Evolutionary conservation across 805 yeast species (phyloP), one percentile per base, ranked within the genome.

Genomic region (Lipomyces yamadae): DNA sequence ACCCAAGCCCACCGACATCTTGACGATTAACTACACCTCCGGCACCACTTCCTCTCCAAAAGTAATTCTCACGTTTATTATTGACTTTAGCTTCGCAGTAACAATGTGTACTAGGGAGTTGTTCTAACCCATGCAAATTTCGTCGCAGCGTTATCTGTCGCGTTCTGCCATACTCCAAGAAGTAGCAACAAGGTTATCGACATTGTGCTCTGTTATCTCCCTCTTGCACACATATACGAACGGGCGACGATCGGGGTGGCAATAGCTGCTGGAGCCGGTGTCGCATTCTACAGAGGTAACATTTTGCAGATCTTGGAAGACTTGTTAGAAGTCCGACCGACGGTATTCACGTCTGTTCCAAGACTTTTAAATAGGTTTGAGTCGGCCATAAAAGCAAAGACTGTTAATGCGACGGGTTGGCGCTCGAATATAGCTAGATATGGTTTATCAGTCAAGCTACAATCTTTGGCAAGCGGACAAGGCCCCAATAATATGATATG

Each of bases 11-110:
- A 82, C 84, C 15, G 82, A 84, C 32, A 58, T 83, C 24, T 86
- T 85, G 74, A 87, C 92, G 18, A 84, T 89, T 58, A 85, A 88
- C 6, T 88, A 88, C 75, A 89, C 93, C 1, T 86, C 91, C 0
- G 93, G 93, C 39, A 88, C 93, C 1, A 88, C 92, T 0, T 92
- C 92, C 18, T 77, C 82, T 18, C 93, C 93, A 58, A 88, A 89
- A 76, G 68, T 58, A 58, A 18, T 53, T 24, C 1, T 18, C 42
- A 11, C 32, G 10, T 4, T 34, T 13, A 58, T 52, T 48, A 37
- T 37, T 37, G 8, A 13, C 13, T 5, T 6, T 15, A n/a, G 8
- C 4, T 11, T 13, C 4, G 42, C 11, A 18, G 18, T n/a, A 62
- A 33, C 34, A 24, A 18, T 30, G 39, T 10, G 32, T 1, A 30